A percentile compares a stretch with the other conserved stretches of the same genome.
Conservation (phyloP, 2,329 filamentous ascomycete genomes). For the Beauveria scarabaeidicola region DNA sequence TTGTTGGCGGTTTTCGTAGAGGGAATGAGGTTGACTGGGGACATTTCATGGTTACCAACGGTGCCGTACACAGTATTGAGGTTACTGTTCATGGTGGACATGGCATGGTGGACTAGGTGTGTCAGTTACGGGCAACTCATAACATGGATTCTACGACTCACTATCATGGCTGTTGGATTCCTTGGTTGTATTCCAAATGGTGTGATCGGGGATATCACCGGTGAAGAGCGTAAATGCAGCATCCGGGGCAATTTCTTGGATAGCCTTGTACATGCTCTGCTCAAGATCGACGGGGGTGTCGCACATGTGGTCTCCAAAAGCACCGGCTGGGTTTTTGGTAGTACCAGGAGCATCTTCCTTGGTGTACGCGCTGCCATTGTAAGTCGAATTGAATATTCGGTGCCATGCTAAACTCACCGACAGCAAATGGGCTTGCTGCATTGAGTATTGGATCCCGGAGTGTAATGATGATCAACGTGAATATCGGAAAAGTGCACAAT, state of each 20-base stretch:
- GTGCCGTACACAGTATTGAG: slow-evolving; percentile 42
- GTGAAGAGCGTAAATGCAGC: slow-evolving; percentile 50
- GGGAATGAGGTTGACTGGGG: slow-evolving; percentile 44
- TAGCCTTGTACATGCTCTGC: slow-evolving; percentile 45
- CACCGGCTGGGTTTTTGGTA: slow-evolving; percentile 40
- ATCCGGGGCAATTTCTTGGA: slow-evolving; percentile 36
- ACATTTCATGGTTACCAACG: slow-evolving; percentile 49
- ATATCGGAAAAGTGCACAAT: slow-evolving; percentile 54
- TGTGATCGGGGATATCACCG: slow-evolving; percentile 49
- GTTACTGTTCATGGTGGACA: slow-evolving; percentile 34
- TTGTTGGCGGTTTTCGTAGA: slow-evolving; percentile 27
- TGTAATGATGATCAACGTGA: slow-evolving; percentile 49
- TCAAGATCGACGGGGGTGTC: slow-evolving; percentile 43
- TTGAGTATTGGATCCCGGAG: slow-evolving; percentile 41
- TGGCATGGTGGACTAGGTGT: slow-evolving; percentile 34
- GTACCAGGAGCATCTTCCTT: slow-evolving; percentile 37
- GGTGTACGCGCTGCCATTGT: slow-evolving; percentile 32
- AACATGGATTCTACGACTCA: slow-evolving; percentile 11
- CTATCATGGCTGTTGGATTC: slow-evolving; percentile 24
- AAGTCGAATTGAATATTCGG: neutral
- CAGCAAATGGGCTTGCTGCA: slow-evolving; percentile 54
- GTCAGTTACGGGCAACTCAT: neutral
- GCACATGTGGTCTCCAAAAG: slow-evolving; percentile 44
- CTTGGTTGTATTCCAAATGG: slow-evolving; percentile 36
- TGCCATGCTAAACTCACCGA: slow-evolving; percentile 24